Base-by-base conservation (phyloP, 106 monocot species). In the Platanthera zijinensis region DNA sequence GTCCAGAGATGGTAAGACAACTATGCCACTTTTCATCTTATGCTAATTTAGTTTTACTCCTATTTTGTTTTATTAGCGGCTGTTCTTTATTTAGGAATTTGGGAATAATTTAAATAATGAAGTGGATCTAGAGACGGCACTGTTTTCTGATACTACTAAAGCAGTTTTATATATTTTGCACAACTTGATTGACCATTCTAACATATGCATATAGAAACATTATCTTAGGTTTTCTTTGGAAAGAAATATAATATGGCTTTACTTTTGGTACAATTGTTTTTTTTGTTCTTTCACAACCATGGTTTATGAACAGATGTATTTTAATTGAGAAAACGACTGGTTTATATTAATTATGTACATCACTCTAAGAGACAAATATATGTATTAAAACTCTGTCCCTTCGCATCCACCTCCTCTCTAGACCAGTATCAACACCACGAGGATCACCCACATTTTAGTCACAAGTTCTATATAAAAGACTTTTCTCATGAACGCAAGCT, bases 1-100 rank as follows among this genome's bases (percentile, higher is more conserved):
- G 4, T 48, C 48, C 47, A 10, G 15, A 70, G 14, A 72, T 72
- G 19, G 49, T 72, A 51, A 50, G 18, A 72, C 21, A 10, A 47
- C 51, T 51, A 32, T 68, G 9, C 7, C 5, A 13, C 49, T 48
- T 72, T 72, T 72, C 45, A 0, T 4, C 8, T 70, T n/a, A 47
- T 48, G 45, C 48, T 6, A 72, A 18, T 49, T 48, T 7, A 18
- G 18, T 21, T 72, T 72, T n/a, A 49, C 50, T 48, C 46, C 25
- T 72, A 50, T 48, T 72, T 51, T 72, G 70, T 72, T 72, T 8
- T 72, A 11, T 72, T 72, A 7, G 5, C 72, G 51, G 72, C 51
- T 4, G 4, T 3, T 51, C 19, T 51, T 72, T 51, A 51, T n/a
- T n/a, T n/a, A 51, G 19, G 51, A 72, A 51, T 10, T 72, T 70